Conservation (phyloP, 768 basidiomycete genomes). For the Lentinula detonsa region DNA sequence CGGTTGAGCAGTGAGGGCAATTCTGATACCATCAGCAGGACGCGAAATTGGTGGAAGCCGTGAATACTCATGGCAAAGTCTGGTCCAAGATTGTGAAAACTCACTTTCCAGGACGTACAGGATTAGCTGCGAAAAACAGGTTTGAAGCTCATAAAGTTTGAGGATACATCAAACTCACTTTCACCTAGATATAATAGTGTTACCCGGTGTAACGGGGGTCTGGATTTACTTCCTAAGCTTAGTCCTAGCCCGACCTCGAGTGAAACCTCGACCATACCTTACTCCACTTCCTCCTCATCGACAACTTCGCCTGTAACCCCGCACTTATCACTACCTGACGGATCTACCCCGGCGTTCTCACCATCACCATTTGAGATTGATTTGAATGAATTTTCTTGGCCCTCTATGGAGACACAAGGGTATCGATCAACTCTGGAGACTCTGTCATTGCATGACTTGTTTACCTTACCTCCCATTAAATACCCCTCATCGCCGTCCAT, state of each 20-base stretch:
- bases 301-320: background rate
- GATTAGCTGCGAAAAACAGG: conserved; percentile 23
- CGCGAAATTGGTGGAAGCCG: conserved; percentile 16
- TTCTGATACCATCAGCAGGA: conserved; percentile 12
- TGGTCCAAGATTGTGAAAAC: conserved; percentile 23
- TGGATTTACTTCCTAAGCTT: background rate
- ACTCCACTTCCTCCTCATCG: background rate
- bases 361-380: background rate
- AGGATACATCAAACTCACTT: background rate
- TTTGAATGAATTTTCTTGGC: background rate
- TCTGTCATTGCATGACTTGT: background rate
- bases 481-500: background rate
- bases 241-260: background rate
- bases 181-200: conserved; percentile 14
- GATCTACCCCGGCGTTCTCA: background rate
- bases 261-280: background rate
- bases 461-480: conserved; percentile 1
- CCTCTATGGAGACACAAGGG: background rate
- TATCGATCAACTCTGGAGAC: background rate
- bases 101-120: conserved; percentile 21
- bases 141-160: conserved; percentile 4
- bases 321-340: background rate
- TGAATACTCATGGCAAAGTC: conserved; percentile 17
- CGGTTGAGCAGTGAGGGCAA: too few species aligned
- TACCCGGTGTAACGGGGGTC: conserved; percentile 7